Conservation (phyloP, 306 rosid genomes). For the Citrullus mucosospermus region DNA sequence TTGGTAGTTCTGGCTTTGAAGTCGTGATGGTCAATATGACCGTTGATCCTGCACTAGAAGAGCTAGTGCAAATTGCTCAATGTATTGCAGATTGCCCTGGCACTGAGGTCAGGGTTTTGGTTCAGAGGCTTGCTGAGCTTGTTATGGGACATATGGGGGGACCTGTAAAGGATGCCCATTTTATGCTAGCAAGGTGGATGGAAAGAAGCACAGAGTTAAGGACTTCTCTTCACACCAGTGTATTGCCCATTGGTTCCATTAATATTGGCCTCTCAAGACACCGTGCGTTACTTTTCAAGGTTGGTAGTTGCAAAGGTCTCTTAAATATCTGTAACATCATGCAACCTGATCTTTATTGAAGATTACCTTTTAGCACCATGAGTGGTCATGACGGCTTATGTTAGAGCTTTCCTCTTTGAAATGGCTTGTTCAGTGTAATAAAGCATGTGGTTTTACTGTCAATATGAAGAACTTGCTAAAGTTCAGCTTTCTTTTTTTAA, state of each 20-base stretch:
- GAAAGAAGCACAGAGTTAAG: slow-evolving; percentile 75
- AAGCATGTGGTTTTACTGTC: background rate
- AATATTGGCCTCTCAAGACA: slow-evolving; percentile 92
- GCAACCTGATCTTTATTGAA: background rate
- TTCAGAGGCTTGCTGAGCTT: slow-evolving; percentile 88
- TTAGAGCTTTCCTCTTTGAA: background rate
- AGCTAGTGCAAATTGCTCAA: slow-evolving; percentile 77
- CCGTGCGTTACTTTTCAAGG: slow-evolving; percentile 98
- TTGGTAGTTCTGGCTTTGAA: slow-evolving; percentile 61
- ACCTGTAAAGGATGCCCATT: slow-evolving; percentile 85
- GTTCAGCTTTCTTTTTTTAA: background rate
- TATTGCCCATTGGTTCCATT: slow-evolving; percentile 83
- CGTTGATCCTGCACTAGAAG: slow-evolving; percentile 69
- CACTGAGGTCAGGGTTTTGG: slow-evolving; percentile 46
- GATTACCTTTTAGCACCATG: background rate
- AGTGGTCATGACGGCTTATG: background rate
- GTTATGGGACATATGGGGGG: slow-evolving; percentile 91
- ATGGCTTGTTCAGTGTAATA: background rate
- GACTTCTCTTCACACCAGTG: slow-evolving; percentile 65
- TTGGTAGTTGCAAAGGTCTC: slow-evolving; percentile 12
- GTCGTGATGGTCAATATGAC: slow-evolving; percentile 67
- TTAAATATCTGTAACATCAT: slow-evolving; percentile 6
- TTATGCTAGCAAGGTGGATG: slow-evolving; percentile 72
- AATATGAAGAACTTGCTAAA: background rate
- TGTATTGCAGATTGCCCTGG: slow-evolving; percentile 90